phyloP scores from a whole-genome alignment of 2,329 filamentous ascomycete species.

The Thelonectria discophora region DNA sequence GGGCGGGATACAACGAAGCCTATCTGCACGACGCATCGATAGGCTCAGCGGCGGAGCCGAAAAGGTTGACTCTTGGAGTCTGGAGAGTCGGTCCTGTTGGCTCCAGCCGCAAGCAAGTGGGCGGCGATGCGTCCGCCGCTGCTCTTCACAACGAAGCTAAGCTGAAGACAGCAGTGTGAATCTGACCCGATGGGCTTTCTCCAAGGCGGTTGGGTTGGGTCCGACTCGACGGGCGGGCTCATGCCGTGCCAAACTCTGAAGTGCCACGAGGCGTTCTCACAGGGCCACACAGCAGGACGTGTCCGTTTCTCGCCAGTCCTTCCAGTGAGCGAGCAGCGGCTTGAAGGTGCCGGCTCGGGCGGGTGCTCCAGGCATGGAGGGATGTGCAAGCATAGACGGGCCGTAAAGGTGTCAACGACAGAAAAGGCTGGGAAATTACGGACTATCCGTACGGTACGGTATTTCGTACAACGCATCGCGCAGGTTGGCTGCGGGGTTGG shows the following conservation, averaged over 20 bases:
- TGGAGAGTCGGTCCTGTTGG: constrained; percentile 14
- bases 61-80: constrained; percentile 10
- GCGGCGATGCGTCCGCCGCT: constrained; percentile 20
- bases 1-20: background rate
- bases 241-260: constrained; percentile 16
- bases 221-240: constrained; percentile 25
- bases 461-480: constrained; percentile 18
- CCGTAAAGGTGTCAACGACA: no score
- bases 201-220: constrained; percentile 24
- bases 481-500: constrained; percentile 21
- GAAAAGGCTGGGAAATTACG: constrained; percentile 20
- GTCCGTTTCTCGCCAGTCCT: constrained; percentile 26
- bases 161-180: constrained; percentile 30
- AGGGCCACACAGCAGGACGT: no score
- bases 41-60: constrained; percentile 9
- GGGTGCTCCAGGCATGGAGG: constrained; percentile 28
- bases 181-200: constrained; percentile 33
- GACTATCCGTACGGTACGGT: background rate
- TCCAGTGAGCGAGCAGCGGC: constrained; percentile 24
- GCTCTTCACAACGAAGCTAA: background rate
- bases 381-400: no score
- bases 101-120: constrained; percentile 31
- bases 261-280: constrained; percentile 30
- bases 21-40: constrained; percentile 10
- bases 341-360: constrained; percentile 34